Evolutionary conservation across 208 protist species (phyloP).

Genomic region (Angomonas desouzai): DNA sequence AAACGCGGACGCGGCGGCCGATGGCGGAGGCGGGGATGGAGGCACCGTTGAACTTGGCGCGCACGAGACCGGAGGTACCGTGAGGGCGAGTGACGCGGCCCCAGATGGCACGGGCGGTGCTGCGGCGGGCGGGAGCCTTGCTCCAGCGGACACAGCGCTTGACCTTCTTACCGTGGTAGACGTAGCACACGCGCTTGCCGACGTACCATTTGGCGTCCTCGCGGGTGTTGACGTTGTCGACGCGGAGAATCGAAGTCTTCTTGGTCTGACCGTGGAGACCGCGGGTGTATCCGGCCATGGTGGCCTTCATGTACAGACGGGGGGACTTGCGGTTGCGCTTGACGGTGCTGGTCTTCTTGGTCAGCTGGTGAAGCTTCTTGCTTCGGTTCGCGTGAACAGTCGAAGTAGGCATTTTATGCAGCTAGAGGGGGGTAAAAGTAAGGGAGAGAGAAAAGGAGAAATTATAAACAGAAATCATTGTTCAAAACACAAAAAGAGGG

Average conservation of each 20-base stretch:
- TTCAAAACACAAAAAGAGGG: constrained; percentile 10
- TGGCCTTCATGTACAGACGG: constrained; percentile 91
- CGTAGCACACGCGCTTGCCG: constrained; percentile 98
- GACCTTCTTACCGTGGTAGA: constrained; percentile 97
- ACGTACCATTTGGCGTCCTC: constrained; percentile 97
- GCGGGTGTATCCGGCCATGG: constrained; percentile 87
- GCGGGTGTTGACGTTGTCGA: constrained; percentile 96
- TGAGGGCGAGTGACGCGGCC: constrained; percentile 96
- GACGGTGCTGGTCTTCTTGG: constrained; percentile 82
- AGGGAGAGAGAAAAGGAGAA: constrained; percentile 7
- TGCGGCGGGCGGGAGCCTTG: constrained; percentile 86
- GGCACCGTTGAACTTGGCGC: constrained; percentile 95
- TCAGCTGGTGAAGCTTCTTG: constrained; percentile 89
- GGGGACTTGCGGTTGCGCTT: constrained; percentile 83
- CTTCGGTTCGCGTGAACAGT: constrained; percentile 81
- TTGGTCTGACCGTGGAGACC: constrained; percentile 92
- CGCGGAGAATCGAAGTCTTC: constrained; percentile 93
- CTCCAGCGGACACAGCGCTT: constrained; percentile 88
- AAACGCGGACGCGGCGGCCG: constrained; percentile 95
- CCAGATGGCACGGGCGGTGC: constrained; percentile 96
- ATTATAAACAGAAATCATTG: constrained; percentile 6
- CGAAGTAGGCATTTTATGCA: constrained; percentile 45
- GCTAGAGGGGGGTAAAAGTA: constrained; percentile 2
- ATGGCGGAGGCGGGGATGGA: constrained; percentile 96
- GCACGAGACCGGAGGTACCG: constrained; percentile 96